phyloP scores from a whole-genome alignment of 495 filamentous ascomycete genomes.

The Aspergillus baeticus region DNA sequence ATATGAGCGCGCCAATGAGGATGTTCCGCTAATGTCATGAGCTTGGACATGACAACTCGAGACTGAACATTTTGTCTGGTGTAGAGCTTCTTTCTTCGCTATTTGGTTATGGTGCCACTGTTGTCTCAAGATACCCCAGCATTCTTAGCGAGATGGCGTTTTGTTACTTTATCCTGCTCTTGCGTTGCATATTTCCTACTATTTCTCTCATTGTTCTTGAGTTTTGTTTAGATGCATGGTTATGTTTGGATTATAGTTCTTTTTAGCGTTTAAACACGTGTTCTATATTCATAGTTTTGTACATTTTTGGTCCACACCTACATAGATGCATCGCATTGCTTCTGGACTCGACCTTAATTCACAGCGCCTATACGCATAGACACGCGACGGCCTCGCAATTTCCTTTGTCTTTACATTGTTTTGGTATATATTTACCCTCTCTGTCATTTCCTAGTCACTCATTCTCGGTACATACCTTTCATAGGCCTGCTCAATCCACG shows the following conservation, averaged over 20 bases:
- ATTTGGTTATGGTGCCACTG: constrained; percentile 7
- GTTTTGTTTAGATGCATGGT: neutral
- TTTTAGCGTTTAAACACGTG: neutral
- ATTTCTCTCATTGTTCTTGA: constrained; percentile 16
- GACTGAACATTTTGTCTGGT: neutral
- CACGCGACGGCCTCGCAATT: neutral
- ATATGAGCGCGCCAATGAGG: constrained; percentile 41
- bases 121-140: constrained; percentile 24
- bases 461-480: neutral
- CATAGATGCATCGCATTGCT: constrained; percentile 1
- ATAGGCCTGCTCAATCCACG: too few species aligned
- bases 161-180: neutral
- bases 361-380: neutral
- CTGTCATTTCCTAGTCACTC: neutral
- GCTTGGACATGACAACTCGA: neutral
- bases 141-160: constrained; percentile 22
- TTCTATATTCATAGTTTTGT: neutral
- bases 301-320: neutral
- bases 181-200: constrained; percentile 7
- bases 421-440: neutral
- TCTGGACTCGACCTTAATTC: neutral
- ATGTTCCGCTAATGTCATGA: constrained; percentile 34
- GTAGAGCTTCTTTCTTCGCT: neutral
- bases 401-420: constrained; percentile 5
- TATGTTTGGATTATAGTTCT: neutral